Conservation (phyloP, 2,329 filamentous ascomycete genomes). For the Xylaria sp. region DNA sequence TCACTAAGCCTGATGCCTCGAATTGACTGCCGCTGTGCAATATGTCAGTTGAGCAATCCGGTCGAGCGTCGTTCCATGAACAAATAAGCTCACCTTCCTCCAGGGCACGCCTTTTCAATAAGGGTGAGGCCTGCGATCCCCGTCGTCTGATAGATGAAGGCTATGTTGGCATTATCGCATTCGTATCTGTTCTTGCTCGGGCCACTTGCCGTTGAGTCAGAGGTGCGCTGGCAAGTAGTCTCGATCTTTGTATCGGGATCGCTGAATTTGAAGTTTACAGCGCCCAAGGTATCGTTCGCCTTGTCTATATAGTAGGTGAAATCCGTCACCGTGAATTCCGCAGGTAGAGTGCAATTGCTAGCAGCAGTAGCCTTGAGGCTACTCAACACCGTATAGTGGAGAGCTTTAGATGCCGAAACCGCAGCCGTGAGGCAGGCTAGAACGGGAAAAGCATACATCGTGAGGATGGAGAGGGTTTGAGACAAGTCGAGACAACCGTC, state of each 20-base stretch:
- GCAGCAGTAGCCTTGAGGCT: constrained; percentile 29
- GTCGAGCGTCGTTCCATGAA: background rate
- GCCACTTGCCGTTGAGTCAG: constrained; percentile 34
- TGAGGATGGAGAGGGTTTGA: background rate
- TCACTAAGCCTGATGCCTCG: constrained; percentile 37
- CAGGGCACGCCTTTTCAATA: constrained; percentile 38
- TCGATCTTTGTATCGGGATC: constrained; percentile 38
- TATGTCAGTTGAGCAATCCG: constrained; percentile 21
- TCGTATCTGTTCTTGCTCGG: constrained; percentile 34
- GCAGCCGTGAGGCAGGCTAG: constrained; percentile 34
- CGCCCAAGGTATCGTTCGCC: constrained; percentile 28
- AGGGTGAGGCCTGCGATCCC: constrained; percentile 36
- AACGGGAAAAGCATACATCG: constrained; percentile 30
- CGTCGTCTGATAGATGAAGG: constrained; percentile 42
- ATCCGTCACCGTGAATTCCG: constrained; percentile 35
- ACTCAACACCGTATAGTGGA: constrained; percentile 36
- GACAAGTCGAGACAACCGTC: background rate
- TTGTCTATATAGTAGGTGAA: constrained; percentile 35
- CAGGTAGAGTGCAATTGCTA: constrained; percentile 35
- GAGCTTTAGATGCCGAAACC: constrained; percentile 31
- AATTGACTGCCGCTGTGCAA: constrained; percentile 24
- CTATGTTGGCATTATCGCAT: constrained; percentile 36
- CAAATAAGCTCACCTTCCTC: constrained; percentile 31
- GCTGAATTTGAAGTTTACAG: constrained; percentile 35
- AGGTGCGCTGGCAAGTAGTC: constrained; percentile 37